Base-by-base conservation (phyloP, 371 early-diverging fungal species). In the Rhizopus stolonifer region DNA sequence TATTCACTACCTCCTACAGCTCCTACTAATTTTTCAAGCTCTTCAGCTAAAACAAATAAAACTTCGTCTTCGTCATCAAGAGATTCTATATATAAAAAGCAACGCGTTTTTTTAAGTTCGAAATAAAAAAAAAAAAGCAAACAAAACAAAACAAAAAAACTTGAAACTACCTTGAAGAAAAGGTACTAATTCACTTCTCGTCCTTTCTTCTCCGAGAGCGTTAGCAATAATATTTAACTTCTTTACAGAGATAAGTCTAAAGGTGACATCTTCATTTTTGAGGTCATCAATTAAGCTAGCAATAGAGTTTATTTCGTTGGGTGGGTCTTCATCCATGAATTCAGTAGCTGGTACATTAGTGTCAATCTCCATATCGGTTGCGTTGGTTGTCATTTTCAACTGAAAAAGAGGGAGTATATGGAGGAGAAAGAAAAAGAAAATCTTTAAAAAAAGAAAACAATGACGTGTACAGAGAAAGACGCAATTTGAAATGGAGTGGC, bases 1-100 rank as follows among this genome's bases (percentile, higher is more conserved):
- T 85, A 87, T 46, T 84, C 82, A 14, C 89, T 83, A 8, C 97
- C 96, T 29, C 98, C 98, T 29, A 97, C 89, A 60, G 87, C 90
- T 49, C 93, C 91, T 33, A 91, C 83, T 63, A 99, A 93, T 58
- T 83, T 77, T 21, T 93, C 96, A 21, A 99, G 79, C 52, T 95
- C 94, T 60, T 93, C 94, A 22, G 99, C 97, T 31, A 99, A 80
- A 29, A 93, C 92, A 23, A 93, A 63, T 52, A 99, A 71, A 19
- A 98, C 86, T 72, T 98, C 98, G 70, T 98, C 98, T 63, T 98
- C 98, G 15, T 36, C 36, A 36, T 97, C 98, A 64, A 96, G 91
- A 14, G 97, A 96, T 72, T 98, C 98, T 94, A 60, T 29, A 7
- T 29, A 47, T 49, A 21, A n/a, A 18, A 45, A 19, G 6, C 38